Conservation (phyloP, 2,329 filamentous ascomycete genomes). For the Curvularia verruculosa region DNA sequence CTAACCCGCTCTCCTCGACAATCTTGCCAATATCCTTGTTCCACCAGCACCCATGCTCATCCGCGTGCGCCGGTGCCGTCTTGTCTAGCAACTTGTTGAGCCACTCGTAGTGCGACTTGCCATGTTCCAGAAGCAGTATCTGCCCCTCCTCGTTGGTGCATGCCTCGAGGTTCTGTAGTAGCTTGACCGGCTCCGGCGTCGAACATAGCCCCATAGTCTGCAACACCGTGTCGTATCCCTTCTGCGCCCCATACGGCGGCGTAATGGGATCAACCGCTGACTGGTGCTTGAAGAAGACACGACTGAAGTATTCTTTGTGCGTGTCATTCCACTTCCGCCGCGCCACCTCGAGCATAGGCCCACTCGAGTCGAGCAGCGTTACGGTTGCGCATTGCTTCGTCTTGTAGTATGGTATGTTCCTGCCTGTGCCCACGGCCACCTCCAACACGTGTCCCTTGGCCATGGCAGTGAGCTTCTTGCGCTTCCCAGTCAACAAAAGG, state of each 20-base stretch:
- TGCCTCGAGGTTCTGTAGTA: conserved; percentile 54
- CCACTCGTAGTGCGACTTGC: conserved; percentile 56
- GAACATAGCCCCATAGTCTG: conserved; percentile 61
- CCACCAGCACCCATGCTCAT: conserved; percentile 59
- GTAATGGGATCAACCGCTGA: conserved; percentile 53
- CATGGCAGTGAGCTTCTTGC: conserved; percentile 49
- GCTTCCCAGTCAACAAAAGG: conserved; percentile 49
- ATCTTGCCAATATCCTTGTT: conserved; percentile 59
- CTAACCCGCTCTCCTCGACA: conserved; percentile 55
- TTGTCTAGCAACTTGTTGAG: conserved; percentile 56
- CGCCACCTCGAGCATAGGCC: conserved; percentile 56
- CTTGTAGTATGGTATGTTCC: conserved; percentile 56
- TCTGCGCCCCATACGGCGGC: conserved; percentile 48
- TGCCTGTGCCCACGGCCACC: conserved; percentile 57
- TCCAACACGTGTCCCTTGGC: conserved; percentile 57
- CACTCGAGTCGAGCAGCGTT: conserved; percentile 56
- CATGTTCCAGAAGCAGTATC: conserved; percentile 59
- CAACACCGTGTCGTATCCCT: conserved; percentile 57
- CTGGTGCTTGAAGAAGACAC: conserved; percentile 52
- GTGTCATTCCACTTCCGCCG: conserved; percentile 56
- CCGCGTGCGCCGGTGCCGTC: conserved; percentile 55
- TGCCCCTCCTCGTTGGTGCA: conserved; percentile 51
- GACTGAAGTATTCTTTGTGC: conserved; percentile 47
- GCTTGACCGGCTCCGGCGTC: conserved; percentile 52
- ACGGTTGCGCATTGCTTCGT: conserved; percentile 51